These are phyloP conservation scores for Dendrostoma leiphaemia DNA, from an alignment of 2,329 filamentous ascomycete species.

Conservation along the genomic window DNA sequence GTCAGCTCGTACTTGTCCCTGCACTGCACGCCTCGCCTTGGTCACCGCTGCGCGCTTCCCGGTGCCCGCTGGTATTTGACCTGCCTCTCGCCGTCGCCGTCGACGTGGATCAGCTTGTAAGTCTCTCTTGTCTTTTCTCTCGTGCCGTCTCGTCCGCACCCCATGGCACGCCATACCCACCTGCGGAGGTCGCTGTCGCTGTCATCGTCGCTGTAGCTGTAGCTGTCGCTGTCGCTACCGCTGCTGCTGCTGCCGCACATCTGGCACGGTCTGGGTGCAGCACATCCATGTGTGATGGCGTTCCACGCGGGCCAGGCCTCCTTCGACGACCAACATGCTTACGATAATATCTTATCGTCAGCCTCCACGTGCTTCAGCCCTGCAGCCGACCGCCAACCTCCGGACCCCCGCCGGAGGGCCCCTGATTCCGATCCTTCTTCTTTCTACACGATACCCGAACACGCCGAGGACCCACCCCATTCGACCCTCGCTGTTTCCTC, in stretches of 20 bases:
- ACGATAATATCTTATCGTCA: slow-evolving; percentile 15
- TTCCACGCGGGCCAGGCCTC: not conserved
- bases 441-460: slow-evolving; percentile 12
- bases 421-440: slow-evolving; percentile 15
- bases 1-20: not conserved
- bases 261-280: slow-evolving; percentile 1
- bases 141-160: too few relatives aligned
- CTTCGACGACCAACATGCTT: slow-evolving; percentile 10
- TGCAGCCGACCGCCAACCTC: slow-evolving; percentile 10
- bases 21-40: slow-evolving; percentile 11
- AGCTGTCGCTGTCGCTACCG: not conserved
- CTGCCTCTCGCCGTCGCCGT: not conserved
- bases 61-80: not conserved
- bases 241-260: not conserved
- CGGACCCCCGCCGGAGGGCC: slow-evolving; percentile 11
- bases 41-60: slow-evolving; percentile 3
- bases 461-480: slow-evolving; percentile 15
- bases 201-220: not conserved
- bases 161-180: not conserved
- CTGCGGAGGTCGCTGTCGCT: too few relatives aligned
- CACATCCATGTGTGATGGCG: slow-evolving; percentile 11
- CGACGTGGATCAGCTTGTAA: slow-evolving; percentile 1
- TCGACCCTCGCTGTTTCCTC: slow-evolving; percentile 3
- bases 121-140: not conserved
- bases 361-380: slow-evolving; percentile 12